Evolutionary conservation across 208 protist species (phyloP).

Genomic region (Crithidia bombi): DNA sequence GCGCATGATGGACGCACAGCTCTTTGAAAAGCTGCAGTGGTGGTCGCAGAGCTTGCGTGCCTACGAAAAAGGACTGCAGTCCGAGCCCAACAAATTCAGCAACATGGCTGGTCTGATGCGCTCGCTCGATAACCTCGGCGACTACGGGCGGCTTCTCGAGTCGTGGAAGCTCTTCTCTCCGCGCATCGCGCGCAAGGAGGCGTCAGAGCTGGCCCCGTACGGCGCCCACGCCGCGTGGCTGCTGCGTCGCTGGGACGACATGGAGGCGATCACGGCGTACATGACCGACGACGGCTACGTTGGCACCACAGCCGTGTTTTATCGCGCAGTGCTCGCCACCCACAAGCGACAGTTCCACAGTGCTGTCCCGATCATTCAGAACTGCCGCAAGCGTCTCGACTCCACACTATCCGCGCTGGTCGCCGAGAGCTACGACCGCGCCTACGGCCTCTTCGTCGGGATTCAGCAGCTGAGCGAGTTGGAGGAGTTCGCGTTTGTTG

Average conservation of each 20-base stretch:
- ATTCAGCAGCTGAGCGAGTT: slow-evolving; percentile 99
- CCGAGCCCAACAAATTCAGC: slow-evolving; percentile 85
- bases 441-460: slow-evolving; percentile 96
- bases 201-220: slow-evolving; percentile 91
- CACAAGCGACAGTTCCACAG: slow-evolving; percentile 77
- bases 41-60: slow-evolving; percentile 97
- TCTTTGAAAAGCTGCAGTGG: slow-evolving; percentile 97
- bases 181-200: slow-evolving; percentile 72
- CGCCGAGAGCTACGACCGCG: slow-evolving; percentile 98
- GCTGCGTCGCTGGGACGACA: slow-evolving; percentile 92
- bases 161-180: slow-evolving; percentile 76
- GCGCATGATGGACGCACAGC: slow-evolving; percentile 87
- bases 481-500: slow-evolving; percentile 96
- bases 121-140: slow-evolving; percentile 96
- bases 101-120: slow-evolving; percentile 96
- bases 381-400: slow-evolving; percentile 94
- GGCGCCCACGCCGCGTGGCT: slow-evolving; percentile 96
- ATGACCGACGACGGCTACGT: slow-evolving; percentile 92
- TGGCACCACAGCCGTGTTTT: slow-evolving; percentile 93
- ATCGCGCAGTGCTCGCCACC: slow-evolving; percentile 82
- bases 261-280: slow-evolving; percentile 89
- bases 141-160: slow-evolving; percentile 90
- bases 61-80: slow-evolving; percentile 81
- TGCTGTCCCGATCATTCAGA: slow-evolving; percentile 91
- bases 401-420: slow-evolving; percentile 95